phyloP scores from a whole-genome alignment of 1,139 yeast species.

The Tardiomyces depauwii region DNA sequence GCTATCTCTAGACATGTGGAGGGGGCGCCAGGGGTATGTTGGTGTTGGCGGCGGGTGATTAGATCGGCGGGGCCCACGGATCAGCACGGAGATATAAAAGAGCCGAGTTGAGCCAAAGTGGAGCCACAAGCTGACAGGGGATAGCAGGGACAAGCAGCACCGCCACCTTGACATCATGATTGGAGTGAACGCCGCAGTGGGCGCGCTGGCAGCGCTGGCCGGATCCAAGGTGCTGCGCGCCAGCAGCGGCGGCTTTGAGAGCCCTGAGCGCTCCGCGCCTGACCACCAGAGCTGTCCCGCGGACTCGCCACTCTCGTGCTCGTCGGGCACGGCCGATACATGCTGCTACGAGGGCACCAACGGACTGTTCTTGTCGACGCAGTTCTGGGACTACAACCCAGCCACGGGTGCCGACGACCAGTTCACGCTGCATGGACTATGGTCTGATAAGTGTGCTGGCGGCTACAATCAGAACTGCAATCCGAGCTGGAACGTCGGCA shows the following conservation, averaged over 20 bases:
- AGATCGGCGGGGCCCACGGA: too few species aligned
- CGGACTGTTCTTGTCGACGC: slow-evolving; percentile 76
- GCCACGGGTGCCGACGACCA: slow-evolving; percentile 66
- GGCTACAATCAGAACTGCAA: slow-evolving; percentile 71
- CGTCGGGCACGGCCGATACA: slow-evolving; percentile 25
- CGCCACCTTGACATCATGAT: too few species aligned
- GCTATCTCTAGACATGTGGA: too few species aligned
- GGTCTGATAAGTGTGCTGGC: slow-evolving; percentile 81
- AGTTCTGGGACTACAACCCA: slow-evolving; percentile 90
- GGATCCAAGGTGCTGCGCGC: neutral
- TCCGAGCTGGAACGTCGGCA: slow-evolving; percentile 40
- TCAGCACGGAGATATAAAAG: too few species aligned
- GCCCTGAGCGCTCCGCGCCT: neutral
- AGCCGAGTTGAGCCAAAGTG: too few species aligned
- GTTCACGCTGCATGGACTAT: slow-evolving; percentile 77
- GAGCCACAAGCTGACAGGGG: too few species aligned
- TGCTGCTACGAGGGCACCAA: slow-evolving; percentile 91
- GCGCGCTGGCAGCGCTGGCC: neutral
- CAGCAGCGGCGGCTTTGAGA: neutral
- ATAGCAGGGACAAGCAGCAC: too few species aligned
- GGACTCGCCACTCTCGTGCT: slow-evolving; percentile 56
- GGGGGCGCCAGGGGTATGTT: too few species aligned
- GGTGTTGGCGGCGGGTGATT: too few species aligned
- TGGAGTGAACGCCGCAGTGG: neutral
- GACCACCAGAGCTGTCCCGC: slow-evolving; percentile 42